Base-by-base conservation (phyloP, 1,284 basidiomycete genomes). In the Coriolopsis trogii region DNA sequence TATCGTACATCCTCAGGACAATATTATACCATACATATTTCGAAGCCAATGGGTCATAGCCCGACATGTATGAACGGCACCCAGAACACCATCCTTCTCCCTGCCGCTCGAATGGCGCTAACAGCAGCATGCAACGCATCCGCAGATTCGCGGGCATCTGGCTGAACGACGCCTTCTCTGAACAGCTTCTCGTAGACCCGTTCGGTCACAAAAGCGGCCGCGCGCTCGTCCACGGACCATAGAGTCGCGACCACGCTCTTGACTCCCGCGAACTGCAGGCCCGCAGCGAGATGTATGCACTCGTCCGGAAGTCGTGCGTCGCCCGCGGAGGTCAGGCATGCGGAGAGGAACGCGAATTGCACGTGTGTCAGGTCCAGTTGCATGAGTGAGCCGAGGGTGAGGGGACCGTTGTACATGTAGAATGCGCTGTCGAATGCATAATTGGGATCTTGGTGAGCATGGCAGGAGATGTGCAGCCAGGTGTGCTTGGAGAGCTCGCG, bases 321-420 rank as follows among this genome's bases (percentile, higher is more conserved):
- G 15, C 58, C 60, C 15, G 54, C 54, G 20, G 61, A 60, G n/a
- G 64, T 65, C 37, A 66, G 56, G 42, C 63, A 67, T n/a, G 65
- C 63, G 15, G 59, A 62, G 23, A 66, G 59, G 42, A 64, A 61
- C 16, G 61, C 63, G 42, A 65, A 55, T 26, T 59, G 56, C 6
- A 56, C 61, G 30, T 51, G 43, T 12, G 49, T 29, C 25, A 61
- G 51, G 38, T 47, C 23, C 24, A 52, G 44, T 16, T 40, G 31
- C 40, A 54, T 53, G 41, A 65, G 49, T 39, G 42, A 26, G 5
- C 49, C 38, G 10, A 63, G 47, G 3, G 21, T 25, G 28, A 62
- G 51, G 26, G 16, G 34, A 16, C 48, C 54, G 23, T 55, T 41
- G 26, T 49, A 39, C 42, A 65, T 51, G 15, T 42, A 31, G 41